Base-by-base conservation (phyloP, 352 stramenopile species). In the Achlya hypogyna region DNA sequence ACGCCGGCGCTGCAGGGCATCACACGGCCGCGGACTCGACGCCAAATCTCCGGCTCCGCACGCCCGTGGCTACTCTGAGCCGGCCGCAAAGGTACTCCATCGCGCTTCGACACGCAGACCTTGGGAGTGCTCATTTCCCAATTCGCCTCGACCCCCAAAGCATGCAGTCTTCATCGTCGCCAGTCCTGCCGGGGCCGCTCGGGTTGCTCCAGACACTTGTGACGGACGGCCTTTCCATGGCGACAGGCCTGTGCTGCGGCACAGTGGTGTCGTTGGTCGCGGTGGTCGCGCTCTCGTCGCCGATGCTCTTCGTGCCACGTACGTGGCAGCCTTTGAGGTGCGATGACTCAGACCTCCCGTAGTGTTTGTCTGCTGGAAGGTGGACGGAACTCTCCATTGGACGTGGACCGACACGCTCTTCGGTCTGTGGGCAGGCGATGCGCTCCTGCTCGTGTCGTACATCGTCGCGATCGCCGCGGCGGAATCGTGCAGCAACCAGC, bases 361-460 rank as follows among this genome's bases (percentile, higher is more conserved):
- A 64, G 54, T 64, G 20, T 23, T 64, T 18, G 54, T 64, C 2
- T 64, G 47, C 54, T 64, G 45, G 20, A 64, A 64, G 23, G 2
- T 64, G 22, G 35, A 64, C 35, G 35, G 5, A 10, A n/a, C 18
- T 8, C 22, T 64, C 5, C 12, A 23, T 23, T 51, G 54, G 32
- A 23, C 54, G 35, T 64, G 54, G 54, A 28, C 14, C 3, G 10
- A 38, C n/a, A 31, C 31, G 54, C 35, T 64, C 5, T 25, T 64
- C 8, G 32, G 32, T 34, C 18, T 64, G 4, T 64, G 54, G 54
- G 6, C 52, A 4, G 23, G 51, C 10, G 38, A 64, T 35, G 54
- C 32, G 4, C 14, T 43, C 53, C 20, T 34, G 8, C 31, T 45
- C 52, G 18, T 64, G 35, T 38, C 4, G n/a, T 20, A 35, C 35